Percentiles rank a stretch among this genome's conserved stretches.
Evolutionary conservation across 2,329 filamentous ascomycete species (phyloP).

Genomic region (Emergomyces pasteurianus): DNA sequence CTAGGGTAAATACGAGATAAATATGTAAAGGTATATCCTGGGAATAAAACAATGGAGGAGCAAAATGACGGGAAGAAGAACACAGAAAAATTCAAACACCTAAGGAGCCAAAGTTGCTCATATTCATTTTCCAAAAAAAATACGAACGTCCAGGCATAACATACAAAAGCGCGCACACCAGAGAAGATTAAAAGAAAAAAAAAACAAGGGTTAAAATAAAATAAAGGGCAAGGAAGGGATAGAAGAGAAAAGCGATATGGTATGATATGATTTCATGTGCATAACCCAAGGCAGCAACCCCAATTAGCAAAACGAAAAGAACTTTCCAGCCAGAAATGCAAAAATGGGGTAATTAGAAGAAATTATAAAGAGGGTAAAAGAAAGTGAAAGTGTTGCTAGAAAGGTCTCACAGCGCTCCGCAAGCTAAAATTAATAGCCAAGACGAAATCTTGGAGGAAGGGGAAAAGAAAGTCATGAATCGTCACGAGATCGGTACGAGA

Average conservation of each 20-base stretch:
- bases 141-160: neutral
- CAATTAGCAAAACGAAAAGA: neutral
- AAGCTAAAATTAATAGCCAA: neutral
- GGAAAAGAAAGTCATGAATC: constrained; percentile 5
- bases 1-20: neutral
- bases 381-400: constrained; percentile 1
- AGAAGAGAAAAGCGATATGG: neutral
- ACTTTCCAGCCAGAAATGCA: neutral
- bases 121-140: neutral
- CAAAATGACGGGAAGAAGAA: neutral
- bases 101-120: neutral
- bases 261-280: neutral
- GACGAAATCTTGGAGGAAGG: neutral
- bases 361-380: neutral
- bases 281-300: neutral
- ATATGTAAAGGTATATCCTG: neutral
- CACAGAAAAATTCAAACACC: neutral
- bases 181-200: neutral
- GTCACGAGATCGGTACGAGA: neutral
- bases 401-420: neutral
- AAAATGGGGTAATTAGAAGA: neutral
- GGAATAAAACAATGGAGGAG: neutral
- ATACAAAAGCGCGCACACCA: neutral
- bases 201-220: too few relatives aligned
- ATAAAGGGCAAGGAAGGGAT: neutral